Evolutionary conservation across 345 rosid species (phyloP).

Genomic region (Cardiospermum halicacabum): DNA sequence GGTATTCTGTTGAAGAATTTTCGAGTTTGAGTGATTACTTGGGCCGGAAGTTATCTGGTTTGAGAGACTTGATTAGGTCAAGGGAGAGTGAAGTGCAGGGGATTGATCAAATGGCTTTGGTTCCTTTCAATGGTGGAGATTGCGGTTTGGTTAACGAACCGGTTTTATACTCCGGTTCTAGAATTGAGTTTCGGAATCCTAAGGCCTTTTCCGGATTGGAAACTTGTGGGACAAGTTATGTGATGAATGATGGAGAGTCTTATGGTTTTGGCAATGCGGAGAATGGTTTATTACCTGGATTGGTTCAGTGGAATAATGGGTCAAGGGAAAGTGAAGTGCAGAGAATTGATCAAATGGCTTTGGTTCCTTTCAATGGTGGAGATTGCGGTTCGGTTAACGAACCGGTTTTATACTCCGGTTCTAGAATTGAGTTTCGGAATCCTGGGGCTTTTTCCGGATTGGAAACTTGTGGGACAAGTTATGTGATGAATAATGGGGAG

Average conservation of each 20-base stretch:
- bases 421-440: too few relatives aligned
- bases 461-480: not conserved
- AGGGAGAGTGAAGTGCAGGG: not conserved
- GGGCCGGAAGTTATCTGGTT: not conserved
- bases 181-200: too few relatives aligned
- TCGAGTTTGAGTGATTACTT: not conserved
- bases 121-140: too few relatives aligned
- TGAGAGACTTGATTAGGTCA: too few relatives aligned
- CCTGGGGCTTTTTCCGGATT: not conserved
- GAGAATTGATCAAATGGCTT: not conserved
- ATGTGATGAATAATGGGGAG: not conserved
- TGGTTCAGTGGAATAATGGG: too few relatives aligned
- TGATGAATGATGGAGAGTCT: not conserved
- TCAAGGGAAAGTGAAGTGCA: not conserved
- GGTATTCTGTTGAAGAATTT: not conserved
- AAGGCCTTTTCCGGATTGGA: not conserved
- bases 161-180: too few relatives aligned
- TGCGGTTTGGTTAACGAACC: too few relatives aligned
- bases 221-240: not conserved
- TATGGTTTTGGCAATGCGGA: too few relatives aligned
- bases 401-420: too few relatives aligned
- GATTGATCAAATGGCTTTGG: not conserved
- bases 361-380: too few relatives aligned
- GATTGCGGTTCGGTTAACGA: too few relatives aligned
- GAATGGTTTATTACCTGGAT: too few relatives aligned